Percentiles rank a stretch among this genome's conserved stretches.
Conservation (phyloP, 2,329 filamentous ascomycete genomes). For the Xylaria sp. region DNA sequence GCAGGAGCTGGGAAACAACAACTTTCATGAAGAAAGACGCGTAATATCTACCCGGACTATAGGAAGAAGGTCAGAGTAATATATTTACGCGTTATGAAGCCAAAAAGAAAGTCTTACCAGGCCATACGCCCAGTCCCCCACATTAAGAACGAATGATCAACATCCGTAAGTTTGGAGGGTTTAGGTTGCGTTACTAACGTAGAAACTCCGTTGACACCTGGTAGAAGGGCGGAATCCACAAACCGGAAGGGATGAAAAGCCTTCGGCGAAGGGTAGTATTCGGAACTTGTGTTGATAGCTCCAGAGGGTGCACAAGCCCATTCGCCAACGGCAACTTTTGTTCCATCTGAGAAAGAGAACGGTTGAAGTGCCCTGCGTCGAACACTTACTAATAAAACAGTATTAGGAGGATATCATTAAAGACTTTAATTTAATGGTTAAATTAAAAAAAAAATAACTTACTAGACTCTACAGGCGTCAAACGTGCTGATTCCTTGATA, state of each 20-base stretch:
- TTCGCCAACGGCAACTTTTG: constrained; percentile 6
- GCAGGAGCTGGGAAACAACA: too few relatives aligned
- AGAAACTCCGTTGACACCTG: not conserved
- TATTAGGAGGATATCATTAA: too few relatives aligned
- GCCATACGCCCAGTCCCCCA: constrained; percentile 29
- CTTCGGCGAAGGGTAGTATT: not conserved
- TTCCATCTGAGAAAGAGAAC: constrained; percentile 23
- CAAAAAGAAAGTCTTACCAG: too few relatives aligned
- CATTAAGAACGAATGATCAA: constrained; percentile 6
- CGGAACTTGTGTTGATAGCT: constrained; percentile 5
- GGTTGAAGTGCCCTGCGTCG: constrained; percentile 11
- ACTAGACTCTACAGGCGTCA: constrained; percentile 33
- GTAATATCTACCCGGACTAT: too few relatives aligned
- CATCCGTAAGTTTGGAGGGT: constrained; percentile 19
- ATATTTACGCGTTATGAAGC: too few relatives aligned
- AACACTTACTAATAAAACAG: constrained; percentile 20
- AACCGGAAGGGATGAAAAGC: constrained; percentile 25
- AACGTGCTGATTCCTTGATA: constrained; percentile 36
- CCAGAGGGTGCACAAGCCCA: constrained; percentile 24
- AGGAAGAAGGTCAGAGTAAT: too few relatives aligned
- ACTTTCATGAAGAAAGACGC: too few relatives aligned
- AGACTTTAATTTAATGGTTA: not conserved
- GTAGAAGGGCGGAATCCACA: not conserved
- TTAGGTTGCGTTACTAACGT: constrained; percentile 1
- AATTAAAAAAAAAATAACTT: not conserved